Conservation (phyloP, 176 grass and related monocot genomes). For the Dactylis glomerata region DNA sequence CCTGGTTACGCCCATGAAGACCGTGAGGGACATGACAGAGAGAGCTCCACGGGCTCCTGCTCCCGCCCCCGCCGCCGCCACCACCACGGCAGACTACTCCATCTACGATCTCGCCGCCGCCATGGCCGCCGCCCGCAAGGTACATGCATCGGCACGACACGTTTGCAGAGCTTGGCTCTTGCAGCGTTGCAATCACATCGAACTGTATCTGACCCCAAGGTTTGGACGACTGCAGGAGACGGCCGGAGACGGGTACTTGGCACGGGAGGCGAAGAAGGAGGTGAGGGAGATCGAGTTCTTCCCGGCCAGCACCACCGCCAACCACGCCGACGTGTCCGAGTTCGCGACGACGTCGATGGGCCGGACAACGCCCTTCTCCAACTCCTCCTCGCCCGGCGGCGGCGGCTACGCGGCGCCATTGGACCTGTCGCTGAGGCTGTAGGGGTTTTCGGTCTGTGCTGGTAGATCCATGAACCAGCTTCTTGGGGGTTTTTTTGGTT, state of each 20-base stretch:
- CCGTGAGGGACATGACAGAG: conserved; percentile 20
- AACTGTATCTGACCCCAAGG: background rate
- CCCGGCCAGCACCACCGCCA: conserved; percentile 19
- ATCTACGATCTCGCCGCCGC: conserved; percentile 45
- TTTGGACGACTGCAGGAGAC: background rate
- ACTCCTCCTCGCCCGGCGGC: background rate
- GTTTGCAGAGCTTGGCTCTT: background rate
- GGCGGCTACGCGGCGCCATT: background rate
- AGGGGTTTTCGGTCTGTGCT: conserved; percentile 13
- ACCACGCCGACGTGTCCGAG: background rate
- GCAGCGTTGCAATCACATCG: background rate
- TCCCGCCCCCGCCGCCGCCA: background rate
- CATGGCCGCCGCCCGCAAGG: conserved; percentile 41
- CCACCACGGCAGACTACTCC: conserved; percentile 31
- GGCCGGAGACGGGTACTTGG: background rate
- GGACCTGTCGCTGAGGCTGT: conserved; percentile 60
- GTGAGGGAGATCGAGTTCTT: conserved; percentile 80
- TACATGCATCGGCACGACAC: background rate
- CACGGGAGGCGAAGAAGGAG: conserved; percentile 15
- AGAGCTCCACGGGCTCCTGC: conserved; percentile 1
- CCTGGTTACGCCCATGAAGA: conserved; percentile 25
- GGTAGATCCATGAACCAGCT: background rate
- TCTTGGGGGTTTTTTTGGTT: background rate
- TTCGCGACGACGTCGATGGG: background rate
- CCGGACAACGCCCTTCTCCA: background rate